These are phyloP conservation scores for Marvania coccoides DNA, from an alignment of 139 green algal genomes.

Conservation along the genomic window DNA sequence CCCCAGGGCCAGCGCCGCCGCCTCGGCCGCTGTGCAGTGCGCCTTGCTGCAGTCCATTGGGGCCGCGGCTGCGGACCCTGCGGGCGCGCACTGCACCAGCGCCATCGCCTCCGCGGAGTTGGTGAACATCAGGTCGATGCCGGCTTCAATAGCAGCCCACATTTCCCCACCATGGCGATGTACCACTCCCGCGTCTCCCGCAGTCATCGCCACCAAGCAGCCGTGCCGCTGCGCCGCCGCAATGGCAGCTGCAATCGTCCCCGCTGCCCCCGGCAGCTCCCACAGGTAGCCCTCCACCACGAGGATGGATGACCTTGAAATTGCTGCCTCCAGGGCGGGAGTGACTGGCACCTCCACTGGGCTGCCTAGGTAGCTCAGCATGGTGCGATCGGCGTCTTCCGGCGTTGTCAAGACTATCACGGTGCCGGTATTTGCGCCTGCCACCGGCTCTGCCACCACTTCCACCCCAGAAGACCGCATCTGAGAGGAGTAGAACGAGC, in stretches of 20 bases:
- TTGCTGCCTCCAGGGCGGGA: constrained; percentile 35
- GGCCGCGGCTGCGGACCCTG: too few relatives aligned
- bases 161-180: constrained; percentile 46
- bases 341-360: constrained; percentile 24
- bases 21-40: constrained; percentile 19
- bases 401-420: constrained; percentile 85
- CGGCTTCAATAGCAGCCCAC: constrained; percentile 33
- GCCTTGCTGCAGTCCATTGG: constrained; percentile 1
- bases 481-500: constrained; percentile 66
- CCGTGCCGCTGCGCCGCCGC: constrained; percentile 37
- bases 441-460: constrained; percentile 35
- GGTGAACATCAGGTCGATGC: constrained; percentile 77
- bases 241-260: constrained; percentile 43
- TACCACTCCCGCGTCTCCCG: constrained; percentile 75
- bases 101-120: constrained; percentile 51
- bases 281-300: constrained; percentile 84
- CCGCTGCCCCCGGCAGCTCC: constrained; percentile 39
- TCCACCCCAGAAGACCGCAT: constrained; percentile 57
- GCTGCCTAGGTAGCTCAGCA: constrained; percentile 75
- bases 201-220: constrained; percentile 70
- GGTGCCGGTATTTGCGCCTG: constrained; percentile 50
- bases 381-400: constrained; percentile 80
- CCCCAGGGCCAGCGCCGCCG: constrained; percentile 44
- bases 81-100: constrained; percentile 6
- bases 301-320: constrained; percentile 41